Evolutionary conservation across 768 basidiomycete species (phyloP).

Genomic region (Rhizopogon vinicolor): DNA sequence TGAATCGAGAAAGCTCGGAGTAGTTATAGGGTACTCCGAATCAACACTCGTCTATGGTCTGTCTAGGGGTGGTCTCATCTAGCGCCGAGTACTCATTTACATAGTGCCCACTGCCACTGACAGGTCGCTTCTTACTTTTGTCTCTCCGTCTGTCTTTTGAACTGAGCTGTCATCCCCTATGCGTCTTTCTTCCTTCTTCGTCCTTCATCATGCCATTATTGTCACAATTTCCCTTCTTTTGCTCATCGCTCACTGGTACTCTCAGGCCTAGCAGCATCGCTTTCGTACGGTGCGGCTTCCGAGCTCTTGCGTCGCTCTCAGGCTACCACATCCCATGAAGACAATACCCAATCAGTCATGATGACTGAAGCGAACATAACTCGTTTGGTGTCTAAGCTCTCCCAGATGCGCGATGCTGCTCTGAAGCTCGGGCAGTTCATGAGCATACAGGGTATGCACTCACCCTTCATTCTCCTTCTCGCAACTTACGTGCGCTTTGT

Average conservation of each 20-base stretch:
- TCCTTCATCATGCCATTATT: not conserved
- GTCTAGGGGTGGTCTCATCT: no score
- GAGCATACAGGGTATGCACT: conserved; percentile 79
- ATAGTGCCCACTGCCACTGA: no score
- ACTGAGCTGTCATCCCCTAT: no score
- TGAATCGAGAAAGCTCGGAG: no score
- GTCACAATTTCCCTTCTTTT: not conserved
- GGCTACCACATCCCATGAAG: conserved; percentile 31
- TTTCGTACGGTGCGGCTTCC: conserved; percentile 85
- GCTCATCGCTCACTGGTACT: not conserved
- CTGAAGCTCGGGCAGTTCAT: conserved; percentile 96
- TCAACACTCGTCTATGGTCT: no score
- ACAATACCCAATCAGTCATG: conserved; percentile 51
- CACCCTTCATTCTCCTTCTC: no score
- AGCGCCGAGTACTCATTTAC: no score
- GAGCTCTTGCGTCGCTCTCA: conserved; percentile 80
- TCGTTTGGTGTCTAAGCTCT: conserved; percentile 87
- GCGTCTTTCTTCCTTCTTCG: not conserved
- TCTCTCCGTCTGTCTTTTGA: no score
- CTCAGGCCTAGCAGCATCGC: conserved; percentile 83
- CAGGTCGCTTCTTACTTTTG: no score
- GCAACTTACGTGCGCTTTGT: not conserved
- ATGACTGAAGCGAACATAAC: conserved; percentile 91
- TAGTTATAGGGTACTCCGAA: no score
- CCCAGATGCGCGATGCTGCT: conserved; percentile 94